Base-by-base conservation (phyloP, 1,284 basidiomycete genomes). In the Serendipita sp. region DNA sequence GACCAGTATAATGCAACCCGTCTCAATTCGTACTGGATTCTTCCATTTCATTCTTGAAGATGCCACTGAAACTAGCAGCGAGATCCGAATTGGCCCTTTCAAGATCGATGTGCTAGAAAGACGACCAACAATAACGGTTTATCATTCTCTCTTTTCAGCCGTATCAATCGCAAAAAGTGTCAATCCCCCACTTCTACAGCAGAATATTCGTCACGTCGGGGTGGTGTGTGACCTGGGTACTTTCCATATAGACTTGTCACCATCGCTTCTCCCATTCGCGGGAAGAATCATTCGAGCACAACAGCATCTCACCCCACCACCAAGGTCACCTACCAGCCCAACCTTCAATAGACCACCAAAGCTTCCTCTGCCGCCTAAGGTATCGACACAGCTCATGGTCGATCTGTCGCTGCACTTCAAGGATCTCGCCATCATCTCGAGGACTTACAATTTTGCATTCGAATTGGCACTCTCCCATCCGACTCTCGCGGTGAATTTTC, bases 61-160 rank as follows among this genome's bases (percentile, higher is more conserved):
- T 17, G 41, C 30, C 3, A 6, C 49, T 6, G 42, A 58, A 43
- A 53, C 6, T 17, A 69, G 72, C 26, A 66, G 71, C 45, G 67
- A 70, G 32, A 67, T 73, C 60, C 73, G 65, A 17, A 69, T 47
- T 69, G 73, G 30, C 69, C 72, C 38, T 70, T 72, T 26, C 32
- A 58, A 58, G 8, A 30, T 58, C 34, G 32, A 58, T n/a, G 34
- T 58, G 15, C 15, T 34, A n/a, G 53, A 58, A 32, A 22, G 53
- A 8, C 53, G 53, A 10, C 53, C 53, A 32, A n/a, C 29, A 10
- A n/a, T 58, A 8, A 34, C 29, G 8, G 32, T 32, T 8, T 32
- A 30, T 32, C 29, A 32, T 8, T 10, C 34, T n/a, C 22, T 32
- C 29, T 30, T 58, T 8, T 58, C 53, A 10, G 10, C 53, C 22